Base-by-base conservation (phyloP, 768 basidiomycete species). In the Kwoniella sp. region DNA sequence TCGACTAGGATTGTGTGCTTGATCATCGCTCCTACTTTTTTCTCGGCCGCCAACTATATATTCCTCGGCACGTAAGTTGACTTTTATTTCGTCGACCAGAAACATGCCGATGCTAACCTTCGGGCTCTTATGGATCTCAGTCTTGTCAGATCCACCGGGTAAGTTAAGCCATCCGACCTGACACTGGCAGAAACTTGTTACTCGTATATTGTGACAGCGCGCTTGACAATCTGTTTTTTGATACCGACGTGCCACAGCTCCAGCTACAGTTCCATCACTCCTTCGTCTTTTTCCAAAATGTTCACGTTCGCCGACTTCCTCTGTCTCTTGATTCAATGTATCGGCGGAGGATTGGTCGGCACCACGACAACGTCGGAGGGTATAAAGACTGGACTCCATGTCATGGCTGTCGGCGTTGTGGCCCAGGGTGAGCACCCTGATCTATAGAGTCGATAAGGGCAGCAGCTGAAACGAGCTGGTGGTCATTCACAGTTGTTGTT, bases 311-410 rank as follows among this genome's bases (percentile, higher is more conserved):
- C 67, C 15, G 88, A 89, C 65, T 71, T 87, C 24, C 72, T 87
- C 36, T 84, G 87, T 7, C 82, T 89, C 26, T 76, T 85, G 21
- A 76, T 88, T 2, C 88, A 90, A 79, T 87, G 84, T 25, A 76
- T 84, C 17, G 88, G 88, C 30, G 88, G 88, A 24, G 88, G 84
- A 0, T 69, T 82, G 25, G 87, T 87, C 0, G 81, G 84, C 2
- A 72, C 74, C 0, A 82, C 79, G 26, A 63, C 53, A 5, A 72
- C 68, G 1, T 52, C 58, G 26, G 58, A 71, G 9, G 72, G 64
- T 25, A 65, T 76, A 21, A 74, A 77, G 26, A 56, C 82, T 81
- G 85, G 85, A 2, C 83, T 81, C 9, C 68, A 84, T 54, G 81
- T 87, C 71, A 87, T 88, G 86, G 81, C 71, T 24, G 74, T 59